phyloP scores from a whole-genome alignment of 1,284 basidiomycete genomes.

The Dichomitus squalens region DNA sequence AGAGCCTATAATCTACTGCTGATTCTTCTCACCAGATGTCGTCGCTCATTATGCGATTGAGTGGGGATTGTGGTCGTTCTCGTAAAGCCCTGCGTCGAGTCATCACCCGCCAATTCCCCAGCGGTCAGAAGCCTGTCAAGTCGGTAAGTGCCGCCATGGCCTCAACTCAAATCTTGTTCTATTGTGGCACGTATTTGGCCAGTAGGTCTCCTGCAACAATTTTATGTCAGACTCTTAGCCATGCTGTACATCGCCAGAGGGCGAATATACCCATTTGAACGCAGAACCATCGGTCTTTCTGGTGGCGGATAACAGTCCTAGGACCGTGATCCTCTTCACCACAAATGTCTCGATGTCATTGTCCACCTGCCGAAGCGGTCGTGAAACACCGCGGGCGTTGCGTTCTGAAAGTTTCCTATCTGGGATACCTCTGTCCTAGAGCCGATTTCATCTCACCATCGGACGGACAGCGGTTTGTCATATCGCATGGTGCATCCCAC shows the following conservation, averaged over 20 bases:
- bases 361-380: constrained; percentile 11
- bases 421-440: constrained; percentile 7
- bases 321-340: not conserved
- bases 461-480: not conserved
- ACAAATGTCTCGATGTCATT: not conserved
- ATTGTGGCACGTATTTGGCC: not conserved
- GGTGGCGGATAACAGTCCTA: not conserved
- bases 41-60: not conserved
- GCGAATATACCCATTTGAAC: not conserved
- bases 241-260: not conserved
- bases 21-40: constrained; percentile 21
- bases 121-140: not conserved
- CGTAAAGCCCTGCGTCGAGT: not conserved
- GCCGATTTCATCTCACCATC: not conserved
- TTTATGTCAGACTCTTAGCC: not conserved
- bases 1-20: constrained; percentile 18
- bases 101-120: not conserved
- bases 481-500: not conserved
- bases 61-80: not conserved
- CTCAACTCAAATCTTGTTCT: not conserved
- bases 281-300: not conserved
- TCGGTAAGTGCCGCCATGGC: not conserved
- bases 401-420: constrained; percentile 14
- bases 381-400: constrained; percentile 10
- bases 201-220: not conserved